These are phyloP conservation scores for Lactarius vividus DNA, from an alignment of 768 basidiomycete species.

Conservation along the genomic window DNA sequence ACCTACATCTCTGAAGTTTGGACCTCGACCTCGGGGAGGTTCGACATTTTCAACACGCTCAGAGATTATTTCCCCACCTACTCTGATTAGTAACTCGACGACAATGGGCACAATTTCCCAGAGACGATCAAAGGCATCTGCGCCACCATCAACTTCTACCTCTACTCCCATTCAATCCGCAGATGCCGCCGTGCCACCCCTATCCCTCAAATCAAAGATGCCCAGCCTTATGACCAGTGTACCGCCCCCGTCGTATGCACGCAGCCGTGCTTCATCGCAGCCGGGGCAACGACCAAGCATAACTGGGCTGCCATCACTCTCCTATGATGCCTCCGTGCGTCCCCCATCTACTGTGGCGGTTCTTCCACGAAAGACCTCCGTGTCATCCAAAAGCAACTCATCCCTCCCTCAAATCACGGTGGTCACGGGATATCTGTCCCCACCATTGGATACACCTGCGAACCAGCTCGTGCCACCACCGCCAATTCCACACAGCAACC, in stretches of 20 bases:
- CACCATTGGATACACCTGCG: conserved; percentile 33
- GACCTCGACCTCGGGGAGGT: conserved; percentile 55
- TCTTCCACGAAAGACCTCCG: conserved; percentile 55
- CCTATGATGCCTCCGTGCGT: conserved; percentile 48
- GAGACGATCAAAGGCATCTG: conserved; percentile 63
- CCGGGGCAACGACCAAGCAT: conserved; percentile 62
- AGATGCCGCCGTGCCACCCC: conserved; percentile 26
- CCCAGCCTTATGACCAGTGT: conserved; percentile 31
- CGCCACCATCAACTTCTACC: conserved; percentile 44
- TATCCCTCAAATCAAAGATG: conserved; percentile 39
- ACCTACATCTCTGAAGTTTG: conserved; percentile 37
- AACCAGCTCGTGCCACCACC: conserved; percentile 45
- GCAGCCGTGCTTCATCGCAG: conserved; percentile 72
- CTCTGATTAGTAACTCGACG: conserved; percentile 57
- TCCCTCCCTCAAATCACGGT: conserved; percentile 47
- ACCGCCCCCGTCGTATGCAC: conserved; percentile 30
- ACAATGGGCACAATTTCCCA: conserved; percentile 65
- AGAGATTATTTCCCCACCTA: conserved; percentile 31
- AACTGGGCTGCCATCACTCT: conserved; percentile 48
- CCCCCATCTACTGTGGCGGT: conserved; percentile 43
- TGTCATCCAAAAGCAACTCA: conserved; percentile 53
- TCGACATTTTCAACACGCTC: conserved; percentile 42
- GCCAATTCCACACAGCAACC: conserved; percentile 50
- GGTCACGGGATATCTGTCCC: conserved; percentile 50
- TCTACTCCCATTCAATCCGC: conserved; percentile 16